Evolutionary conservation across 2,329 filamentous ascomycete species (phyloP).

Genomic region (Aspergillus sp.): DNA sequence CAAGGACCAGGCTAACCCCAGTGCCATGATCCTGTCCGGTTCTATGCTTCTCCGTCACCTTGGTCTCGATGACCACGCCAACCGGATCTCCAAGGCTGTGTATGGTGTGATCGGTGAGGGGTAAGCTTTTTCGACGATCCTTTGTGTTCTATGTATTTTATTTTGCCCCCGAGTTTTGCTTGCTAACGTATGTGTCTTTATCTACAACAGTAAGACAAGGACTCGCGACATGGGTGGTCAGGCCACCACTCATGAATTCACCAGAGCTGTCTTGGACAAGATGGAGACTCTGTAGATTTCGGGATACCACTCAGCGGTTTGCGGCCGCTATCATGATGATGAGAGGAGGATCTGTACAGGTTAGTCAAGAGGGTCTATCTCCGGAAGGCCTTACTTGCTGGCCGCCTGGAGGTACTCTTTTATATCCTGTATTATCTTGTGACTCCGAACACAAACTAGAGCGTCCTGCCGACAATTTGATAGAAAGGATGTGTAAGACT

Average conservation of each 20-base stretch:
- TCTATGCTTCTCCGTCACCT: constrained; percentile 97
- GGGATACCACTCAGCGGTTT: constrained; percentile 7
- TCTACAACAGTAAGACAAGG: constrained; percentile 59
- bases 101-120: constrained; percentile 80
- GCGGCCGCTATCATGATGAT: constrained; percentile 17
- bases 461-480: constrained; percentile 12
- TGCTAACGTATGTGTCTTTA: constrained; percentile 33
- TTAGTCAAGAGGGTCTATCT: constrained; percentile 8
- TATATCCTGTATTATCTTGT: constrained; percentile 23
- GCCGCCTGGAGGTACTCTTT: constrained; percentile 5
- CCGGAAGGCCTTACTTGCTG: constrained; percentile 6
- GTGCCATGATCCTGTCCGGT: constrained; percentile 85
- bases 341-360: constrained; percentile 13
- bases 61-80: constrained; percentile 94
- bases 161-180: constrained; percentile 1
- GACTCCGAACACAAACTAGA: constrained; percentile 14
- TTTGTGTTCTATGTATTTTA: too few relatives aligned
- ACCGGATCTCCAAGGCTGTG: constrained; percentile 81
- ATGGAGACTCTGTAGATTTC: constrained; percentile 67
- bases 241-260: constrained; percentile 88
- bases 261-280: constrained; percentile 83
- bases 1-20: constrained; percentile 98
- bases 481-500: constrained; percentile 10
- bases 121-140: constrained; percentile 45
- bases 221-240: constrained; percentile 95